Evolutionary conservation across 441 rosid species (phyloP).

Genomic region (Gossypium aridum): DNA sequence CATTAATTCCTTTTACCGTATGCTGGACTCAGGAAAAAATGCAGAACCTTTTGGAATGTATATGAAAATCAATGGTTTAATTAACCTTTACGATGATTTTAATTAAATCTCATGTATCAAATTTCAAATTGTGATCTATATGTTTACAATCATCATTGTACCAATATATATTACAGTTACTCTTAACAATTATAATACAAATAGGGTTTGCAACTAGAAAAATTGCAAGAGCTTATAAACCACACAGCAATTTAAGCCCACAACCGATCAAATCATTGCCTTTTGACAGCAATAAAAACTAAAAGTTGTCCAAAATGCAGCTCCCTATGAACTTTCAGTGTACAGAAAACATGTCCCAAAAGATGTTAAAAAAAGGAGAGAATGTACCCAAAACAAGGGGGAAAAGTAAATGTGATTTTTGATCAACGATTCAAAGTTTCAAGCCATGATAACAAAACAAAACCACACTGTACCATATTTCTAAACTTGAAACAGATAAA

Average conservation of each 20-base stretch:
- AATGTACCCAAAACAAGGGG: background rate
- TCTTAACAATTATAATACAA: background rate
- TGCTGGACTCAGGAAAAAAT: no score
- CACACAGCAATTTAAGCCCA: background rate
- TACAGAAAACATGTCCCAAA: background rate
- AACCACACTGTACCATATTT: background rate
- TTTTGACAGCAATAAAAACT: background rate
- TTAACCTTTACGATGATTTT: background rate
- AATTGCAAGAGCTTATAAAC: background rate
- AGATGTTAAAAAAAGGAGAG: background rate
- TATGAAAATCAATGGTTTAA: background rate
- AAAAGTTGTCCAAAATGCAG: background rate
- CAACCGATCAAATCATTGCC: background rate
- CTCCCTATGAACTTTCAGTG: background rate
- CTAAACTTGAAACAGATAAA: background rate
- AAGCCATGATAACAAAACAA: background rate
- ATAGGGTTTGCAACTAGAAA: background rate
- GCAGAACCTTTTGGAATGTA: background rate
- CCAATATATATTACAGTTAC: background rate
- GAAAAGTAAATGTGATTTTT: no score
- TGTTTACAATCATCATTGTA: no score
- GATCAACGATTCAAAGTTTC: conserved; percentile 16
- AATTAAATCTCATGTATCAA: background rate
- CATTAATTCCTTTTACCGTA: no score
- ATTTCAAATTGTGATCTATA: no score